Evolutionary conservation across 164 flowering plant genomes (phyloP), one percentile per base, ranked within the genome.

Genomic region (Sedum album): DNA sequence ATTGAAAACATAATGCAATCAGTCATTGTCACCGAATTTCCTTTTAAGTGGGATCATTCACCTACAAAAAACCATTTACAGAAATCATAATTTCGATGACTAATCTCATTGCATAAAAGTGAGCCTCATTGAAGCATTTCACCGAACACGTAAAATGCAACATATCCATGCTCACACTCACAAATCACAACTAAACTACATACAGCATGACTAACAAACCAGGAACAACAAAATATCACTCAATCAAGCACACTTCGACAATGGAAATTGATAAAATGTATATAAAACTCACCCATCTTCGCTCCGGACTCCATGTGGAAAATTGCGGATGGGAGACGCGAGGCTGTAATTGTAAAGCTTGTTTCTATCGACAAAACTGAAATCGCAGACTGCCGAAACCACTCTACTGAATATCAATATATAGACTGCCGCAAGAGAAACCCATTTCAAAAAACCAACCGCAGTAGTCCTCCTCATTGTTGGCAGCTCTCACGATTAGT

Each of bases 301-400:
- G 76, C 93, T 93, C 74, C 84, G 92, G 65, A 82, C 76, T 11
- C 96, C 98, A 53, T 93, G 96, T 67, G 93, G 98, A 79, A 79
- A 82, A 7, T 76, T 77, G 25, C 73, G 72, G 26, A 70, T 70
- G 2, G 96, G 87, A 66, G 89, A 79, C 36, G 85, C 79, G 84
- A 93, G 78, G 79, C 79, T 84, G 60, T 79, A 93, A 73, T 75
- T 81, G 73, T 87, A 90, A 62, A 87, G 81, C 75, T 82, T 79
- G 75, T 80, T 73, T 53, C 79, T 36, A 46, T 79, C 80, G 64
- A 35, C 35, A 51, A 81, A 67, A 67, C 85, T 78, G 85, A 84
- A 74, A 57, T 88, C 84, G 73, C 98, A 93, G 7, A 72, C 62
- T 1, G 76, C 74, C 4, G 77, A 72, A 53, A 35, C n/a, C n/a